These are phyloP conservation scores for Bombardia bombarda DNA, from an alignment of 495 filamentous ascomycete genomes.

Conservation along the genomic window DNA sequence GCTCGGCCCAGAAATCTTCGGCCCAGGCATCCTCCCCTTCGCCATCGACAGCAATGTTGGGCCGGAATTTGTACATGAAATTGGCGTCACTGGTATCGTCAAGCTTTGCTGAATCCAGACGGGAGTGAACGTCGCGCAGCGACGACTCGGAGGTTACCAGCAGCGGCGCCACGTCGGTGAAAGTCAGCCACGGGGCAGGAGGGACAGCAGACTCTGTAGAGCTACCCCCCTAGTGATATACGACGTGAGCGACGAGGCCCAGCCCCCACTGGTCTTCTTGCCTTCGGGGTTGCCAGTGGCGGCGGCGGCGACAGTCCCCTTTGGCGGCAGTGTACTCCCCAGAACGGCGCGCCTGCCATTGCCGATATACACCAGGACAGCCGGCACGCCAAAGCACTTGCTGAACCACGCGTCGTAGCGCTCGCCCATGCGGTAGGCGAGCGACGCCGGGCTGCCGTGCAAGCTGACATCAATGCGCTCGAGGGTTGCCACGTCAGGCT, in stretches of 20 bases:
- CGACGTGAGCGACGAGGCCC: constrained; percentile 39
- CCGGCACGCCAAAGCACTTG: constrained; percentile 56
- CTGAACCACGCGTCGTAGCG: constrained; percentile 69
- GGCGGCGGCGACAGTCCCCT: constrained; percentile 11
- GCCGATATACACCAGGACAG: constrained; percentile 64
- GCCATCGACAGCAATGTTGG: constrained; percentile 70
- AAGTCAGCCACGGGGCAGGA: constrained; percentile 46
- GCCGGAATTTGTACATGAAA: constrained; percentile 74
- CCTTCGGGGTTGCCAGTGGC: background rate
- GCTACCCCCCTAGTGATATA: constrained; percentile 3
- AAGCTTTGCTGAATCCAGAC: too few relatives aligned
- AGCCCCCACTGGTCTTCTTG: constrained; percentile 16
- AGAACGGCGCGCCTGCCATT: constrained; percentile 53
- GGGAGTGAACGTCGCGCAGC: constrained; percentile 52
- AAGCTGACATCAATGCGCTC: constrained; percentile 49
- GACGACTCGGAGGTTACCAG: constrained; percentile 66
- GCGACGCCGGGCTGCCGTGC: constrained; percentile 52
- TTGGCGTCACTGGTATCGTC: constrained; percentile 43
- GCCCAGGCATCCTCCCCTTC: constrained; percentile 54
- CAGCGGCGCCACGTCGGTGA: constrained; percentile 74
- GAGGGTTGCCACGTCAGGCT: constrained; percentile 44
- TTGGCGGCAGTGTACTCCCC: constrained; percentile 42
- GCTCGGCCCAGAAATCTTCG: constrained; percentile 80
- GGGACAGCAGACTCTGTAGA: background rate
- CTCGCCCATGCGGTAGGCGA: constrained; percentile 61